Base-by-base conservation (phyloP, 306 rosid genomes). In the Adenanthera pavonina region DNA sequence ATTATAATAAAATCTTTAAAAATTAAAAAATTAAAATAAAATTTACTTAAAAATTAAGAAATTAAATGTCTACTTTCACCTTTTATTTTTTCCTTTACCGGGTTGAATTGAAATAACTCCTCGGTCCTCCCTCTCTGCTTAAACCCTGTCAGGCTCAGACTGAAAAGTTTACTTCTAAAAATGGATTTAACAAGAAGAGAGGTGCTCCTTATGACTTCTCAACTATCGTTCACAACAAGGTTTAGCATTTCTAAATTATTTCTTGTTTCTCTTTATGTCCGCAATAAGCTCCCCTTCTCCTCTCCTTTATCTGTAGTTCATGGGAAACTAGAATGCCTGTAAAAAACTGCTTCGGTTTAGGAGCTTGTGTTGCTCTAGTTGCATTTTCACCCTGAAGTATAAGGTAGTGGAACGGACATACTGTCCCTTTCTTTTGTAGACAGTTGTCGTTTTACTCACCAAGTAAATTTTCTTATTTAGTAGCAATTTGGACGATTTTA, bases 151-250 rank as follows among this genome's bases (percentile, higher is more conserved):
- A 14, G 46, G n/a, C 25, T 20, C 49, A n/a, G 10, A 0, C 46
- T 72, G 44, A 36, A 65, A 7, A 40, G 51, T 40, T 67, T 47
- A 61, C 53, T 60, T 73, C 38, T 48, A 53, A 86, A 40, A 77
- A 90, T 85, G 92, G 79, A 78, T 60, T 78, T 19, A 74, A 72
- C 38, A 43, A n/a, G 41, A 20, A n/a, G 40, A 33, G 69, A 9
- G 51, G 14, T 43, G 73, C 53, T 68, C 53, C 75, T 86, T 76
- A 17, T 82, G 78, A 11, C 73, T 43, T 12, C 53, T 52, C 62
- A 57, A 52, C 77, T 67, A 13, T 78, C 80, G 66, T 75, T 85
- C 38, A 73, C 81, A 11, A 69, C 83, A 73, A 90, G 94, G 94
- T 86, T 78, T 65, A 67, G 60, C 11, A 81, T 66, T 52, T 69